Evolutionary conservation across 75 land plant genomes (phyloP), one percentile per base, ranked within the genome.

Genomic region (Ceratopteris richardii): DNA sequence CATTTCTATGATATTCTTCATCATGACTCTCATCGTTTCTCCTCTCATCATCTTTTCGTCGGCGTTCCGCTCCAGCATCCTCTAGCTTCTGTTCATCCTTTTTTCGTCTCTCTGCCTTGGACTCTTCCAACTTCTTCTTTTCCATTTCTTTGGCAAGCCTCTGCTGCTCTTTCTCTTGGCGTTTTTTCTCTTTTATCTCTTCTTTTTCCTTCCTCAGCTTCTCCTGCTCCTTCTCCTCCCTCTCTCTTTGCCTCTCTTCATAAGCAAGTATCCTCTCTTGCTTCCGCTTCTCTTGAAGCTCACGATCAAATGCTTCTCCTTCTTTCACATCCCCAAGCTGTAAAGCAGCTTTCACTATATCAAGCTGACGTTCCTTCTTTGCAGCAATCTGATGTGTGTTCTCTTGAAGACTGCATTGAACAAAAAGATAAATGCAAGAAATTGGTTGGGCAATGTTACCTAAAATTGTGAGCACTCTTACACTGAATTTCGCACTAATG

Each of bases 331-430:
- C 78, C 2, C 55, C 55, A 16, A 88, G 74, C 4, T 85, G 81
- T 51, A 94, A 70, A 30, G 98, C 96, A 51, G 80, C 79, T 65
- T 73, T 81, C 48, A 94, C 54, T 0, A 76, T 77, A 61, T 94
- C 96, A 79, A 94, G 51, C 54, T 90, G 73, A 62, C 76, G 78
- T 61, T 94, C 98, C 64, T 94, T 94, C 57, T 76, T 72, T 1
- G 98, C 98, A 65, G 96, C 98, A 72, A 94, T 78, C 56, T 94
- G 96, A 64, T 94, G 98, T 28, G 84, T 94, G 57, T 94, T 94
- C 23, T 79, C 85, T 24, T 80, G 66, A 54, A 74, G 46, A 70
- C 98, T 89, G 64, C 37, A 33, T 16, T 10, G 23, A 27, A 30
- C 19, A 23, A 61, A 44, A 50, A 28, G 25, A 62, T 52, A 18